These are phyloP conservation scores for Didymella arachidicola DNA, from an alignment of 2,329 filamentous ascomycete species.

Conservation along the genomic window DNA sequence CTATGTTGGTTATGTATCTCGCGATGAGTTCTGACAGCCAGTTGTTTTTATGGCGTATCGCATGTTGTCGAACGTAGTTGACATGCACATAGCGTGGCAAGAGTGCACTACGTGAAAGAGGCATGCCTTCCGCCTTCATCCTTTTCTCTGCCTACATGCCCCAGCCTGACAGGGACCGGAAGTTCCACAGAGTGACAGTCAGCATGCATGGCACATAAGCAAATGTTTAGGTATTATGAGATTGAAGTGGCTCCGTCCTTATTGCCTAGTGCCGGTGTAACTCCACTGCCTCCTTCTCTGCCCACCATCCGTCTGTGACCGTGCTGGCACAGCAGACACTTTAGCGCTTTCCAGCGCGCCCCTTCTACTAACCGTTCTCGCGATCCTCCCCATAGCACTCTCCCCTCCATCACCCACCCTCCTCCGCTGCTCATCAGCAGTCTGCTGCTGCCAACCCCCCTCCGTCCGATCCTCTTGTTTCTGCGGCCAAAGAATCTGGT, in stretches of 20 bases:
- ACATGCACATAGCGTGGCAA: too few relatives aligned
- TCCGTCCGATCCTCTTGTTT: constrained; percentile 72
- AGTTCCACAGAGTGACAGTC: not conserved
- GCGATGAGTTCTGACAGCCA: too few relatives aligned
- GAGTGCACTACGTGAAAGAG: too few relatives aligned
- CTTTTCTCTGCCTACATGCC: too few relatives aligned
- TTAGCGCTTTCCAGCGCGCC: constrained; percentile 20
- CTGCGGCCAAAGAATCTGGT: constrained; percentile 78
- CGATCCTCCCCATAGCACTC: constrained; percentile 29
- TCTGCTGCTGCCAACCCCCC: constrained; percentile 61
- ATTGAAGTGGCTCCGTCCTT: not conserved
- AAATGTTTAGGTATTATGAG: not conserved
- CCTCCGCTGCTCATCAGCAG: constrained; percentile 40
- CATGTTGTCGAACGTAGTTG: too few relatives aligned
- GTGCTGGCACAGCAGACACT: constrained; percentile 8
- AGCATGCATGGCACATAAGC: not conserved
- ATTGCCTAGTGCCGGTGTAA: constrained; percentile 9
- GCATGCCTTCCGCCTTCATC: too few relatives aligned
- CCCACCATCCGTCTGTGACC: constrained; percentile 24
- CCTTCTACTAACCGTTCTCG: constrained; percentile 33
- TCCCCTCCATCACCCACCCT: constrained; percentile 32
- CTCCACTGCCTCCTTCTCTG: constrained; percentile 32
- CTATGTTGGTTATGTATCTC: too few relatives aligned
- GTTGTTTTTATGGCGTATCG: too few relatives aligned
- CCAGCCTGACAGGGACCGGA: too few relatives aligned